phyloP scores from a whole-genome alignment of 2,329 filamentous ascomycete species.

The Penicillium griseofulvum region DNA sequence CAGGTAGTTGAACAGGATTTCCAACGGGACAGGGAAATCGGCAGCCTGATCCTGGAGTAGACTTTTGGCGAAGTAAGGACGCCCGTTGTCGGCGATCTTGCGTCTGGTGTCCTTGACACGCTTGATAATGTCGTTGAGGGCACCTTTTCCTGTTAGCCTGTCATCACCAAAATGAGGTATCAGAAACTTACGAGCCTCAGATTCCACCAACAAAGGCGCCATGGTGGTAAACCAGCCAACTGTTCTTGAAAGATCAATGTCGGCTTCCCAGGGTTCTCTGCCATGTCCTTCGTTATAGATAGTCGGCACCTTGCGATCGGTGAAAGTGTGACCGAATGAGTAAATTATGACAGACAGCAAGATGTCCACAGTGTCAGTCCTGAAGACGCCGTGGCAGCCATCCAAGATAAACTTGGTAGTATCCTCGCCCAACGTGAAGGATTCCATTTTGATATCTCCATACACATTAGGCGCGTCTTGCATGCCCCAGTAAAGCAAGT shows the following conservation, averaged over 20 bases:
- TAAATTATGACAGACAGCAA: constrained; percentile 40
- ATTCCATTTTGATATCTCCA: constrained; percentile 35
- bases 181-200: constrained; percentile 24
- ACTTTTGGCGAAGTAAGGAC: constrained; percentile 37
- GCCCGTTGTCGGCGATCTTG: constrained; percentile 31
- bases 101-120: constrained; percentile 41
- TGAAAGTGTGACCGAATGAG: constrained; percentile 47
- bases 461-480: constrained; percentile 32
- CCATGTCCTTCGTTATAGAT: constrained; percentile 53
- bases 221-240: constrained; percentile 54
- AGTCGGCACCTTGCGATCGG: constrained; percentile 42
- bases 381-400: constrained; percentile 32
- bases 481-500: constrained; percentile 42
- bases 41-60: constrained; percentile 32
- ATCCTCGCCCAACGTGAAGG: constrained; percentile 34
- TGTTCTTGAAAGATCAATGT: constrained; percentile 48
- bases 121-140: constrained; percentile 33
- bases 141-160: constrained; percentile 15
- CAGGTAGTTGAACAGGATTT: constrained; percentile 44
- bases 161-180: not conserved
- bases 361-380: constrained; percentile 40
- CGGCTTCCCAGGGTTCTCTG: constrained; percentile 46
- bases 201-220: constrained; percentile 40
- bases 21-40: constrained; percentile 40
- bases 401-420: constrained; percentile 33